Base-by-base conservation (phyloP, 768 basidiomycete genomes). In the Harrya chromipes region DNA sequence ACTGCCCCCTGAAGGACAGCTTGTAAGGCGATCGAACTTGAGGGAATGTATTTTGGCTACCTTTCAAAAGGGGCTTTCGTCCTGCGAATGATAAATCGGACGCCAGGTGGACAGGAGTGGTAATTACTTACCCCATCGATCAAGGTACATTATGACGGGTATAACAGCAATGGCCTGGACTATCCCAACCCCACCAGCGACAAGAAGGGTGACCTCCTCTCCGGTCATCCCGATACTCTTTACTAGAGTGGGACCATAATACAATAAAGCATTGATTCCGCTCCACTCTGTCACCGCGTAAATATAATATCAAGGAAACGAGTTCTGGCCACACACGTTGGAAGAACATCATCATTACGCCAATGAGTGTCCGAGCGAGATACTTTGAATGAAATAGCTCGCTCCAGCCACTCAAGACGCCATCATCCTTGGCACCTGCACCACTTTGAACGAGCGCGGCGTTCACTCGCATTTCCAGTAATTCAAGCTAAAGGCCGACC, bases 181-280 rank as follows among this genome's bases (percentile, higher is more conserved):
- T 47, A 92, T 78, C 14, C 87, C 87, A 55, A 90, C 82, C 0
- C 89, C 87, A 20, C 90, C 90, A 0, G 86, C 79, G 4, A 85
- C 82, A n/a, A 89, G 56, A 0, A 91, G 72, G 1, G 81, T 76
- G 8, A 80, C 74, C 0, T 72, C 76, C 50, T 83, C 79, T 16
- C 84, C 83, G 19, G 71, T 69, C 23, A 90, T 52, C 4, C 87
- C 88, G 38, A 91, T 74, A 43, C 72, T 81, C 27, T 65, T 74
- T 40, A 90, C 78, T 3, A 92, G 72, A 0, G 80, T 82, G 1
- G 90, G 90, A 1, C 88, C 89, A 56, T 90, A 92, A 58, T 91
- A 92, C 8, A 91, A 71, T 27, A 92, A 63, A 10, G 90, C 88
- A 59, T 91, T 92, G 54, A 91, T 92, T 2, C 90, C 90, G 50